Conservation (phyloP, 2,329 filamentous ascomycete genomes). For the Pestalotiopsis sp. region DNA sequence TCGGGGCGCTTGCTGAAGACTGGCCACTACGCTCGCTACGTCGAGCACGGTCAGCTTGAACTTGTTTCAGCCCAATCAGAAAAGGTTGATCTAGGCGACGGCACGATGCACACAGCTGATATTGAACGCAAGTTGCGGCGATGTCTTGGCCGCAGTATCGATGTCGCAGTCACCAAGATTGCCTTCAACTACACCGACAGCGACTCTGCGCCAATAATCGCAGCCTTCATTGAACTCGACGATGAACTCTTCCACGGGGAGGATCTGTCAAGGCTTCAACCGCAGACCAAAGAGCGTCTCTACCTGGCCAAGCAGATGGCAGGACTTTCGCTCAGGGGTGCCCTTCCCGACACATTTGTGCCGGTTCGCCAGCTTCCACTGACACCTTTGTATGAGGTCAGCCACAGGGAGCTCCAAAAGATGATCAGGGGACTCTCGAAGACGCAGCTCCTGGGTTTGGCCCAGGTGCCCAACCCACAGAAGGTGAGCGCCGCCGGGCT, state of each 20-base stretch:
- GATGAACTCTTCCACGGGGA: conserved; percentile 38
- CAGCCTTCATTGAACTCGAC: conserved; percentile 52
- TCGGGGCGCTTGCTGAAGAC: conserved; percentile 44
- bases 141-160: conserved; percentile 46
- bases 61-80: conserved; percentile 47
- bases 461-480: conserved; percentile 36
- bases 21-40: conserved; percentile 51
- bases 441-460: conserved; percentile 44
- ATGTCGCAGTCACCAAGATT: conserved; percentile 51
- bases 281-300: conserved; percentile 42
- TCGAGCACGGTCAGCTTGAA: conserved; percentile 49
- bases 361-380: conserved; percentile 50
- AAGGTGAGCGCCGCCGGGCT: conserved; percentile 36
- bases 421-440: conserved; percentile 43
- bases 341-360: conserved; percentile 45
- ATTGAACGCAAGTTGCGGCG: conserved; percentile 50
- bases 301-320: conserved; percentile 46
- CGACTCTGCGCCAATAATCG: conserved; percentile 38
- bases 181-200: conserved; percentile 41
- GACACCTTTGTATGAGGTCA: conserved; percentile 52
- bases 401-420: conserved; percentile 48
- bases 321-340: conserved; percentile 39
- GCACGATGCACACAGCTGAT: conserved; percentile 40
- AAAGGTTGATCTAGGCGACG: conserved; percentile 40
- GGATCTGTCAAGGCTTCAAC: conserved; percentile 38